Percentiles rank a stretch among this genome's conserved stretches.
phyloP scores from a whole-genome alignment of 2,329 filamentous ascomycete genomes.

The Colletotrichum gigasporum region DNA sequence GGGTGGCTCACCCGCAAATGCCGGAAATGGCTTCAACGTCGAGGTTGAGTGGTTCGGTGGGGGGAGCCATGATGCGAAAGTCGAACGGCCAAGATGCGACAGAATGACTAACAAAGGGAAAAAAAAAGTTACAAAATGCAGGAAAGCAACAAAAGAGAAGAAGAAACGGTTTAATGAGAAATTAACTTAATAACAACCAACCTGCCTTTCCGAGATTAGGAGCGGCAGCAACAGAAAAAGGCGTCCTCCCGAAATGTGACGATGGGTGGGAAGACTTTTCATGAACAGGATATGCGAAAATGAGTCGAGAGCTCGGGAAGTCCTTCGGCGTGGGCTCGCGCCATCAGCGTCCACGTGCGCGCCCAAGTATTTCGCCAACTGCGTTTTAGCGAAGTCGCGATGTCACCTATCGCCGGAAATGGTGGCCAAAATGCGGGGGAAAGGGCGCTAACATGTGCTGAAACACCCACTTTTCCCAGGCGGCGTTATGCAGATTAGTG shows the following conservation, averaged over 20 bases:
- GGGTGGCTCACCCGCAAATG: conserved; percentile 78
- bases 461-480: conserved; percentile 18
- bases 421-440: conserved; percentile 30
- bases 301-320: conserved; percentile 8
- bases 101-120: conserved; percentile 5
- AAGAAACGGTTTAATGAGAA: neutral
- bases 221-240: conserved; percentile 2
- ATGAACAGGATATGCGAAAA: conserved; percentile 17
- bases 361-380: conserved; percentile 15
- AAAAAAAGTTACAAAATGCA: neutral
- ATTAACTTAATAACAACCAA: neutral
- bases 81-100: conserved; percentile 11
- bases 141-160: neutral
- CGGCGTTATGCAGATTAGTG: conserved; percentile 1
- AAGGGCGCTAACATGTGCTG: conserved; percentile 16
- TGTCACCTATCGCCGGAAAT: conserved; percentile 20
- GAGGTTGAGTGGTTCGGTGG: conserved; percentile 70
- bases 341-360: conserved; percentile 28
- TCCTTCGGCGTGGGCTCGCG: conserved; percentile 9
- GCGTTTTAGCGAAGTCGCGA: conserved; percentile 24
- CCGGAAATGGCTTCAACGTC: conserved; percentile 92
- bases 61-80: conserved; percentile 58
- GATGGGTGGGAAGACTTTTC: conserved; percentile 24
- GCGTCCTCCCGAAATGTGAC: conserved; percentile 5
- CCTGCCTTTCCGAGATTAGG: neutral